A percentile compares a stretch with the other conserved stretches of the same genome.
Evolutionary conservation across 148 eudicot species (phyloP).

Genomic region (Nepenthes gracilis): DNA sequence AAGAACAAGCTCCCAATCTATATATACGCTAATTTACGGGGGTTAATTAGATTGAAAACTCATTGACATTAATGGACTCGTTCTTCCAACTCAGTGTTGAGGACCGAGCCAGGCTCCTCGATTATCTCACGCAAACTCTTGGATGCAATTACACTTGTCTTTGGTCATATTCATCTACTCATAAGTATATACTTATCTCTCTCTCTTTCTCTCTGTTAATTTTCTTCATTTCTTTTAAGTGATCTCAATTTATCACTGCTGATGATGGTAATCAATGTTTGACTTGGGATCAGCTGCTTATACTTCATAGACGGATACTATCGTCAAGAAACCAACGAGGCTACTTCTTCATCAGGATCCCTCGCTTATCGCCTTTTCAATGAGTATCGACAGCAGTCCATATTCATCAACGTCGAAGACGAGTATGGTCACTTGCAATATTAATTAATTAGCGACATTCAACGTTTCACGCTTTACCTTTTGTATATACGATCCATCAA

Average conservation of each 20-base stretch:
- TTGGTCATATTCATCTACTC: conserved; percentile 43
- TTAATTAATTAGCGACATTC: neutral
- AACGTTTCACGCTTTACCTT: neutral
- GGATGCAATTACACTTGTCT: conserved; percentile 63
- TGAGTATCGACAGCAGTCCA: conserved; percentile 24
- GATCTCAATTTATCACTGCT: neutral
- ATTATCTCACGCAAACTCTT: conserved; percentile 30
- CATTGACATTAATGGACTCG: conserved; percentile 33
- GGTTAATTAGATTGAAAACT: too few species aligned
- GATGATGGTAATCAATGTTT: too few species aligned
- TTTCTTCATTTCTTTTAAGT: neutral
- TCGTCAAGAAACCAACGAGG: conserved; percentile 27
- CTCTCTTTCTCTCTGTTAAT: neutral
- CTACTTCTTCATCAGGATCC: conserved; percentile 15
- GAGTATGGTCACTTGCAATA: conserved; percentile 1
- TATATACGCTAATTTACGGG: too few species aligned
- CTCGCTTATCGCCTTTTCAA: conserved; percentile 30
- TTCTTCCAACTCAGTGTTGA: conserved; percentile 43
- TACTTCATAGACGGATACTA: conserved; percentile 41
- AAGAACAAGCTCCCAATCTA: too few species aligned
- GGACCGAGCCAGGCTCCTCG: conserved; percentile 32
- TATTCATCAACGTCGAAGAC: conserved; percentile 6
- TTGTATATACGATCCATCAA: too few species aligned
- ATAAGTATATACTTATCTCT: conserved; percentile 1
- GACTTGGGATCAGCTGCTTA: conserved; percentile 29